These are phyloP conservation scores for Geosmithia flava DNA, from an alignment of 2,329 filamentous ascomycete species.

Conservation along the genomic window DNA sequence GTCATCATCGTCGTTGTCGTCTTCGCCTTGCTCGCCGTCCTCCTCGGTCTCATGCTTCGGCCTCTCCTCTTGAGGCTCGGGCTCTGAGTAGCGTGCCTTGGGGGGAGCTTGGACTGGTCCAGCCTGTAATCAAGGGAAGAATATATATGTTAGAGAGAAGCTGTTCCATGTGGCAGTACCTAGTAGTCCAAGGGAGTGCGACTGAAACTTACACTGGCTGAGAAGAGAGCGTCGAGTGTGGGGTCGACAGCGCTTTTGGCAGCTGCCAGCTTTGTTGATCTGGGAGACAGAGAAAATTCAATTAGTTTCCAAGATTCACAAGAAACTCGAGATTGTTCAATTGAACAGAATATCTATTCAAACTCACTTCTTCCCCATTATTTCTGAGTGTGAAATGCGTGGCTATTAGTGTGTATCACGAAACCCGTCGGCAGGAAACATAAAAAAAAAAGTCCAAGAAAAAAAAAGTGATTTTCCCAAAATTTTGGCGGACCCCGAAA, in stretches of 20 bases:
- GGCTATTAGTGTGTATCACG: no score
- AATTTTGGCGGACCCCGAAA: conserved; percentile 1
- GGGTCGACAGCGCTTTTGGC: conserved; percentile 52
- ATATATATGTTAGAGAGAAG: neutral
- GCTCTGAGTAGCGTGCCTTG: conserved; percentile 29
- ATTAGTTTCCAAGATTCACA: neutral
- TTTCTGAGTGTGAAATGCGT: neutral
- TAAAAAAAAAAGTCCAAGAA: neutral
- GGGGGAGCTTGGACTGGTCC: conserved; percentile 36
- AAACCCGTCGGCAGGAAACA: neutral
- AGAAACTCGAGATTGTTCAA: conserved; percentile 1
- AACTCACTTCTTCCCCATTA: conserved; percentile 12
- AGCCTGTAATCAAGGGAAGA: conserved; percentile 20
- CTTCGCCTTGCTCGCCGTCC: conserved; percentile 13
- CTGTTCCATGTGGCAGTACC: neutral
- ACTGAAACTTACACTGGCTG: conserved; percentile 50
- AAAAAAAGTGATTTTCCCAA: neutral
- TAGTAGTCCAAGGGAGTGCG: no score
- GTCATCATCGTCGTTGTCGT: conserved; percentile 10
- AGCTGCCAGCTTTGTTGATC: conserved; percentile 26
- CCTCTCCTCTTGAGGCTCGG: conserved; percentile 16
- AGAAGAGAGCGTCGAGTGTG: conserved; percentile 56
- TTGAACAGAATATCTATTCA: neutral
- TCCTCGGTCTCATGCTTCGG: conserved; percentile 2
- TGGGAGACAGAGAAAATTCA: conserved; percentile 11